phyloP scores from a whole-genome alignment of 2,329 filamentous ascomycete species.

The Fusarium sp. region DNA sequence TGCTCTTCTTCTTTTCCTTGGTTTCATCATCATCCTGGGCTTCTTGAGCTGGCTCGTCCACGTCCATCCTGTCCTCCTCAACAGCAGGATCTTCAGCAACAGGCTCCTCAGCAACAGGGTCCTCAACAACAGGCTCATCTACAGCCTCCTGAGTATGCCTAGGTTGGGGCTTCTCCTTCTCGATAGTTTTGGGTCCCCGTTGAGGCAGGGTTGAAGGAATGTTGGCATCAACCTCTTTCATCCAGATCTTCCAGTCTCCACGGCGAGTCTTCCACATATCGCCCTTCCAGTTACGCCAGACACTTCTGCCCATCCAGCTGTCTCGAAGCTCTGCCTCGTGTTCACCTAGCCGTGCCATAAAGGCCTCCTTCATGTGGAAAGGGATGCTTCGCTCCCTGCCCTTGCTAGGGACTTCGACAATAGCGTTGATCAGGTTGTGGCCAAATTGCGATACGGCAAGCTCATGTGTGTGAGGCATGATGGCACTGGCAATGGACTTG shows the following conservation, averaged over 20 bases:
- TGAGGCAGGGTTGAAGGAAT: slow-evolving; percentile 35
- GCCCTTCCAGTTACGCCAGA: slow-evolving; percentile 69
- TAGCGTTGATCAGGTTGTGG: slow-evolving; percentile 62
- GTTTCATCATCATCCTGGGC: slow-evolving; percentile 4
- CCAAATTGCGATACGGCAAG: slow-evolving; percentile 63
- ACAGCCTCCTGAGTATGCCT: neutral
- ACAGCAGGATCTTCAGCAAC: neutral
- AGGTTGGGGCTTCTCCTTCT: slow-evolving; percentile 11
- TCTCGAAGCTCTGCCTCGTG: slow-evolving; percentile 63
- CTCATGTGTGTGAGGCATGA: slow-evolving; percentile 58
- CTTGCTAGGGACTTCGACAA: slow-evolving; percentile 62
- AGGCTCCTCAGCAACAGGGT: slow-evolving; percentile 1
- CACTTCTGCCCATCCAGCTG: slow-evolving; percentile 65
- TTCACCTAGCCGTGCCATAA: slow-evolving; percentile 61
- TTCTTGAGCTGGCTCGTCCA: slow-evolving; percentile 14
- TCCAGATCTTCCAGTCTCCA: slow-evolving; percentile 67
- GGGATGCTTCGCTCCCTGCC: slow-evolving; percentile 62
- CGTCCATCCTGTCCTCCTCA: slow-evolving; percentile 23
- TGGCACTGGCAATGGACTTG: slow-evolving; percentile 62
- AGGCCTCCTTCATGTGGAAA: slow-evolving; percentile 67
- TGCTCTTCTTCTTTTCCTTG: slow-evolving; percentile 4
- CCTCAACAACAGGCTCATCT: slow-evolving; percentile 8
- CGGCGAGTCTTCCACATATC: slow-evolving; percentile 66
- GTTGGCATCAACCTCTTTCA: slow-evolving; percentile 58
- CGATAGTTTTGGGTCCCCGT: slow-evolving; percentile 20